Evolutionary conservation across 2,329 filamentous ascomycete species (phyloP).

Genomic region (Phialophora expanda): DNA sequence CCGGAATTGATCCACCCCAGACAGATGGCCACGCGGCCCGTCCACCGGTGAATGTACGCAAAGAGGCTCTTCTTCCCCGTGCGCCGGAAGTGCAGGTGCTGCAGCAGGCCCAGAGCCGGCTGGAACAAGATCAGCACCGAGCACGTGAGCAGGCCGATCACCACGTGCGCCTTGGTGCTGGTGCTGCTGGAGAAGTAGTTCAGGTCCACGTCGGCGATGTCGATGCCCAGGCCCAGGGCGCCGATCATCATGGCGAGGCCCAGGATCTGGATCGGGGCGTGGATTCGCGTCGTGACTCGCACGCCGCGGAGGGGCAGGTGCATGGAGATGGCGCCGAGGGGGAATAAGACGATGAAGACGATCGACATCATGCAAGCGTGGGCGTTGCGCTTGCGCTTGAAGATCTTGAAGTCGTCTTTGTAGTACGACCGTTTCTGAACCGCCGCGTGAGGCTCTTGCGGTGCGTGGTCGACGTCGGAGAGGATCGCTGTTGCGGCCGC

Average conservation of each 20-base stretch:
- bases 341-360: constrained; percentile 51
- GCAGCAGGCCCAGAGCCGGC: constrained; percentile 57
- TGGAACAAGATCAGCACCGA: constrained; percentile 60
- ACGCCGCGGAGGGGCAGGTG: constrained; percentile 49
- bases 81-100: constrained; percentile 58
- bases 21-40: constrained; percentile 58
- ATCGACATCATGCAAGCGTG: constrained; percentile 50
- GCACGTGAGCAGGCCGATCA: constrained; percentile 23
- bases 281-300: constrained; percentile 43
- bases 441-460: not conserved
- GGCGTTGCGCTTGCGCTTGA: constrained; percentile 26
- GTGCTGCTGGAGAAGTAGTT: constrained; percentile 19
- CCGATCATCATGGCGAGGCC: constrained; percentile 55
- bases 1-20: constrained; percentile 63
- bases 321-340: constrained; percentile 43
- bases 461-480: constrained; percentile 1
- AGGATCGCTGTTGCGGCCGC: constrained; percentile 5
- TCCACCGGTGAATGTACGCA: constrained; percentile 59
- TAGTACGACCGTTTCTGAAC: constrained; percentile 23
- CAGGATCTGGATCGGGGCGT: constrained; percentile 55
- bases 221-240: constrained; percentile 58
- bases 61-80: constrained; percentile 43
- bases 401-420: constrained; percentile 25
- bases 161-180: constrained; percentile 23
- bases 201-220: constrained; percentile 47